Base-by-base conservation (phyloP, 2,329 filamentous ascomycete genomes). In the Dactylellina haptotyla region DNA sequence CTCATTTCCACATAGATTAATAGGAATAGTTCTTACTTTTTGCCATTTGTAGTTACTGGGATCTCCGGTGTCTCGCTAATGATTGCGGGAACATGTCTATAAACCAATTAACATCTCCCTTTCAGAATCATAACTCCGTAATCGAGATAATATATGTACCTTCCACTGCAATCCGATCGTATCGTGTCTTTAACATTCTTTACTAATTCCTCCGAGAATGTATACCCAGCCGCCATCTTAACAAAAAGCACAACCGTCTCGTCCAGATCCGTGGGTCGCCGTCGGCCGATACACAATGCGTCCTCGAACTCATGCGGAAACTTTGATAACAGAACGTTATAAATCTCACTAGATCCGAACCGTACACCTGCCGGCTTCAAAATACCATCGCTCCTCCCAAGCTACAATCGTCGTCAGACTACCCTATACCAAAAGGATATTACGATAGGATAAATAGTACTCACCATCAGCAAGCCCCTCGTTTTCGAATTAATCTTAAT, bases 341-440 rank as follows among this genome's bases (percentile, higher is more conserved):
- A 98, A 18, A 99, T 97, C 83, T 99, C 95, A 0, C 94, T 93
- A 30, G 89, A 93, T 3, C 94, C 94, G 79, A 99, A 98, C 0
- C 94, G 85, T 16, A 99, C 92, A 1, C 95, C 95, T 0, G 90
- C 69, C 43, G 95, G 95, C 80, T 99, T 99, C 12, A 99, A 83
- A 4, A 98, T 91, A 2, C 95, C 95, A 78, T 99, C 94, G 57
- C 90, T 95, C 25, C 94, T 61, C 28, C 69, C 69, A 14, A 73
- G 61, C 69, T 73, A 53, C 28, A 34, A 34, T n/a, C 12, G 51
- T 45, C 14, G 32, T 14, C 28, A 58, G 37, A n/a, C n/a, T n/a
- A 18, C 16, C 23, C 12, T 9, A 2, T 10, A 28, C 14, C 41
- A 34, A 50, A 18, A 28, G 25, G 4, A 39, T 39, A 39, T 41